Evolutionary conservation across 805 yeast genomes (phyloP).

Genomic region (Metschnikowia drakensbergensis): DNA sequence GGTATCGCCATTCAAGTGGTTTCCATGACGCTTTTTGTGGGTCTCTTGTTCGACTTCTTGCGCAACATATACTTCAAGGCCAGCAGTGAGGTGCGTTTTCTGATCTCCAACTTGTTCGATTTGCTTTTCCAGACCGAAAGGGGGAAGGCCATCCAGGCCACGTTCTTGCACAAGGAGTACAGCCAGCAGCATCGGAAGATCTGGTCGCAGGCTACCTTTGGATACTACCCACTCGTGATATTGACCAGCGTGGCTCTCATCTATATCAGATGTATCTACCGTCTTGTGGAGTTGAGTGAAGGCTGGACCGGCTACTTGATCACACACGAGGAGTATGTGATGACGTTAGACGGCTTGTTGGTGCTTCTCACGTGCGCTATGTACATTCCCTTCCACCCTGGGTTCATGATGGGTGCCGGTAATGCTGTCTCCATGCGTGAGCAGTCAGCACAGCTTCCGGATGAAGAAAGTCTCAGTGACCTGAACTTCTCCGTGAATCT

Average conservation of each 20-base stretch:
- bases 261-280: slow-evolving; percentile 65
- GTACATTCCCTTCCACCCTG: slow-evolving; percentile 56
- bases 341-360: slow-evolving; percentile 31
- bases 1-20: slow-evolving; percentile 77
- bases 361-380: slow-evolving; percentile 29
- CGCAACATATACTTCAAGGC: slow-evolving; percentile 34
- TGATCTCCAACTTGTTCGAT: slow-evolving; percentile 15
- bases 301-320: slow-evolving; percentile 72
- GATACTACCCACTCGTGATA: slow-evolving; percentile 43
- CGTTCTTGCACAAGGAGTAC: slow-evolving; percentile 26
- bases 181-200: slow-evolving; percentile 31
- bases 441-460: background rate
- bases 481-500: slow-evolving; percentile 2
- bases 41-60: slow-evolving; percentile 47
- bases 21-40: slow-evolving; percentile 59
- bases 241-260: slow-evolving; percentile 50
- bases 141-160: slow-evolving; percentile 18
- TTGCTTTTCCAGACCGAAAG: slow-evolving; percentile 22
- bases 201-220: slow-evolving; percentile 35
- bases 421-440: slow-evolving; percentile 9
- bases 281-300: slow-evolving; percentile 66
- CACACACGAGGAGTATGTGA: slow-evolving; percentile 41
- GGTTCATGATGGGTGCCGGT: slow-evolving; percentile 34
- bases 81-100: slow-evolving; percentile 25
- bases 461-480: background rate